Percentiles rank a stretch among this genome's conserved stretches.
Evolutionary conservation across 768 basidiomycete genomes (phyloP).

Genomic region (Tulasnella sp.): DNA sequence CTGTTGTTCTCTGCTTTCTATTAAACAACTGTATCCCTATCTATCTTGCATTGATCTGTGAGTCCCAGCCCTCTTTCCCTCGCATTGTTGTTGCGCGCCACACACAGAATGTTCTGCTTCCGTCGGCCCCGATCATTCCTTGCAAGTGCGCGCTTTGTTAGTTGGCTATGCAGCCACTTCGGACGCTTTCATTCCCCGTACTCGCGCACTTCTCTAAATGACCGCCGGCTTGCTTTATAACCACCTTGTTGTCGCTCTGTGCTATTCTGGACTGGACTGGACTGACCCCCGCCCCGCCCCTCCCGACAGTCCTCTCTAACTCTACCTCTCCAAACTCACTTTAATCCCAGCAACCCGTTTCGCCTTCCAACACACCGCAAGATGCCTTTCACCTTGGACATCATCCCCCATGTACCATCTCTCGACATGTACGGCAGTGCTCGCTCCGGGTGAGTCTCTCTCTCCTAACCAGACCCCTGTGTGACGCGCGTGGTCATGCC

Average conservation of each 20-base stretch:
- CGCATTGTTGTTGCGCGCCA: neutral
- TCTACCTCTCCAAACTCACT: conserved; percentile 14
- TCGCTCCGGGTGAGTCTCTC: conserved; percentile 60
- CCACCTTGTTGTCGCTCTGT: neutral
- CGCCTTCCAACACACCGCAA: conserved; percentile 24
- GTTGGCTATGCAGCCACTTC: neutral
- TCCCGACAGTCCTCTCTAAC: conserved; percentile 24
- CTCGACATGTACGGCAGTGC: conserved; percentile 74
- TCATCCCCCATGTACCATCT: conserved; percentile 59
- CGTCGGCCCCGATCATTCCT: conserved; percentile 7
- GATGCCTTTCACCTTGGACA: conserved; percentile 71
- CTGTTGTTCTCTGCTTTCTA: neutral
- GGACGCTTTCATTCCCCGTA: neutral
- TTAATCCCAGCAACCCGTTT: conserved; percentile 34
- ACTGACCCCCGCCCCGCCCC: conserved; percentile 22
- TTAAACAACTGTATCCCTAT: conserved; percentile 1
- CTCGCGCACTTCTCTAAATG: neutral
- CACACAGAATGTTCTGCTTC: conserved; percentile 1
- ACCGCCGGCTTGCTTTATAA: neutral
- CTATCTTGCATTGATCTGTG: neutral
- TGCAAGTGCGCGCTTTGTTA: neutral
- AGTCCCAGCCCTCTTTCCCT: neutral
- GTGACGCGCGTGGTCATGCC: conserved; percentile 20
- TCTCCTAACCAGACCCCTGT: conserved; percentile 19
- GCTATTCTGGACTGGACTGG: conserved; percentile 16